Evolutionary conservation across 176 grass and related monocot species (phyloP).

Genomic region (Zoysia japonica): DNA sequence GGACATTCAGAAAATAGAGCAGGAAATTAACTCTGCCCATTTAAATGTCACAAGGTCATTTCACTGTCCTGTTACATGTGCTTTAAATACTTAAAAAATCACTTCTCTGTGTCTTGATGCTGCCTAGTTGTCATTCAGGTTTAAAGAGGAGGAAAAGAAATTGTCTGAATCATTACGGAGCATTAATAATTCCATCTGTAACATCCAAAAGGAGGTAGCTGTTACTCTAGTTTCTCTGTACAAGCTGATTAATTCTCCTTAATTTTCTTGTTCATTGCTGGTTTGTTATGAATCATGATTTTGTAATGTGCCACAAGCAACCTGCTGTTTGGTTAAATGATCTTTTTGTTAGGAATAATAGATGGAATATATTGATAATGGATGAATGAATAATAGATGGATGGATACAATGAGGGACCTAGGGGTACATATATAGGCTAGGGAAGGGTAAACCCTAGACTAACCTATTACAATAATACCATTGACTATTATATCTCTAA

Average conservation of each 20-base stretch:
- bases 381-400: too few relatives aligned
- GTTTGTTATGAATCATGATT: conserved; percentile 24
- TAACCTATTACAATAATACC: too few relatives aligned
- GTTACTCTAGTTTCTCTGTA: not conserved
- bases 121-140: conserved; percentile 44
- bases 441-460: too few relatives aligned
- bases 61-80: conserved; percentile 19
- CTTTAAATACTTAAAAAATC: conserved; percentile 1
- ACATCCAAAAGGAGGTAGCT: conserved; percentile 64
- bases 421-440: too few relatives aligned
- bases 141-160: conserved; percentile 64
- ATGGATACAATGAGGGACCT: too few relatives aligned
- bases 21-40: conserved; percentile 53
- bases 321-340: conserved; percentile 6
- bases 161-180: conserved; percentile 47
- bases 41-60: conserved; percentile 67
- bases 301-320: not conserved
- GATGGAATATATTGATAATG: too few relatives aligned
- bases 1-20: conserved; percentile 50
- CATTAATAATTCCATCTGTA: conserved; percentile 48
- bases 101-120: conserved; percentile 34
- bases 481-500: too few relatives aligned
- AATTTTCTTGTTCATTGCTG: not conserved
- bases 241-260: not conserved
- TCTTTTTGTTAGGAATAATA: not conserved